phyloP scores from a whole-genome alignment of 2,329 filamentous ascomycete species.

The Sphaerulina musiva region DNA sequence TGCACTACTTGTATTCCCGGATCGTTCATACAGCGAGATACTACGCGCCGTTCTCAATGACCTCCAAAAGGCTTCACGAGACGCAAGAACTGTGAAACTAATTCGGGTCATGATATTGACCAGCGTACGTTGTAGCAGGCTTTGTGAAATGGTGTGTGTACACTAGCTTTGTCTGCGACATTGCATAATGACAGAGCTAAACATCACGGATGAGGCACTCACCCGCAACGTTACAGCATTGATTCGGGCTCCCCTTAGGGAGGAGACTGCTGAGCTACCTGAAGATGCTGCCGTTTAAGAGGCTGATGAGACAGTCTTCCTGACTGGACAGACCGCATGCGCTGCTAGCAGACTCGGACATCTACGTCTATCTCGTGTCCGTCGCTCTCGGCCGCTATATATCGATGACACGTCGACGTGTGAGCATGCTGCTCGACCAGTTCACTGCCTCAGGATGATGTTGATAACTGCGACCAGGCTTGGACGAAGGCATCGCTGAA shows the following conservation, averaged over 20 bases:
- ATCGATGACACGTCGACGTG: slow-evolving; percentile 32
- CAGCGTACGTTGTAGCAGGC: not conserved
- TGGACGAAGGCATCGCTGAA: slow-evolving; percentile 12
- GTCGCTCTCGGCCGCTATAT: slow-evolving; percentile 28
- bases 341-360: slow-evolving; percentile 23
- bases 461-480: not conserved
- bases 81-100: slow-evolving; percentile 32
- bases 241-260: slow-evolving; percentile 48
- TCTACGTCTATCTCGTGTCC: slow-evolving; percentile 28
- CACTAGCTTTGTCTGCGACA: slow-evolving; percentile 43
- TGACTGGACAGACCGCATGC: slow-evolving; percentile 27
- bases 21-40: slow-evolving; percentile 33
- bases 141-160: not conserved
- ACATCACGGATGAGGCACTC: slow-evolving; percentile 42
- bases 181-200: slow-evolving; percentile 44
- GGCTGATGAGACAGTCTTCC: slow-evolving; percentile 24
- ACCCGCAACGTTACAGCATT: slow-evolving; percentile 47
- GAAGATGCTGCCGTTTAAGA: slow-evolving; percentile 47
- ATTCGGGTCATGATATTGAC: slow-evolving; percentile 39
- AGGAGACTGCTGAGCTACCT: slow-evolving; percentile 44
- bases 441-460: slow-evolving; percentile 37
- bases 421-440: slow-evolving; percentile 22
- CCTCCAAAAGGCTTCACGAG: slow-evolving; percentile 24
- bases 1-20: slow-evolving; percentile 27
- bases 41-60: slow-evolving; percentile 26